Base-by-base conservation (phyloP, 257 asterid species). In the Lavandula angustifolia region DNA sequence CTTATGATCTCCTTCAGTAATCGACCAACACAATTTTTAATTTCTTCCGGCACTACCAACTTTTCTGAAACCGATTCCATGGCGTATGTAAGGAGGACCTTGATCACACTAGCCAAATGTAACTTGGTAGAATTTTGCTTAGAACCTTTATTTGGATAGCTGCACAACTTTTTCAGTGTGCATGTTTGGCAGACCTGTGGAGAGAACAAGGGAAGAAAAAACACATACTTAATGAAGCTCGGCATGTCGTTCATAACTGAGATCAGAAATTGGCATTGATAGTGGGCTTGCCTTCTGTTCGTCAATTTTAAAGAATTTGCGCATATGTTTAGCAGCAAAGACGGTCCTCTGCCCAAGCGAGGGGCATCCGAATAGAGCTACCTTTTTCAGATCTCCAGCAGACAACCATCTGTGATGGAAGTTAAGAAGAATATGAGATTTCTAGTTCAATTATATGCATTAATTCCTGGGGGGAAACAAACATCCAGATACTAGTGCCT, bases 331-430 rank as follows among this genome's bases (percentile, higher is more conserved):
- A 46, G 97, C 91, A 54, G 87, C 76, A 42, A 34, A 43, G 11
- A 81, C 78, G 3, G 70, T 60, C 71, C 42, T 82, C 65, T 41
- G 51, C 4, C 80, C 86, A 22, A 81, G 71, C 22, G 88, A 83
- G 58, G 96, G 96, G 67, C 98, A 92, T 27, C 98, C 98, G 42
- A 88, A 85, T 61, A 70, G 76, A 35, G 95, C 96, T 60, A 92
- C 78, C 53, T 59, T 78, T 75, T 85, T 87, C 77, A 92, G 80
- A 80, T 89, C 94, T 70, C 90, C 79, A 38, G 88, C 96, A 5
- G 97, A 87, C 68, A 89, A 72, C 98, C 97, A 87, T 81, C 98
- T 92, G 85, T 35, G 41, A 29, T 42, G 66, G 68, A 55, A 71
- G 76, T 41, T 56, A 54, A 71, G 60, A 66, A 77, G 54, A 70